Percentiles rank a stretch among this genome's conserved stretches.
phyloP scores from a whole-genome alignment of 2,329 filamentous ascomycete genomes.

The Claviceps quebecensis region DNA sequence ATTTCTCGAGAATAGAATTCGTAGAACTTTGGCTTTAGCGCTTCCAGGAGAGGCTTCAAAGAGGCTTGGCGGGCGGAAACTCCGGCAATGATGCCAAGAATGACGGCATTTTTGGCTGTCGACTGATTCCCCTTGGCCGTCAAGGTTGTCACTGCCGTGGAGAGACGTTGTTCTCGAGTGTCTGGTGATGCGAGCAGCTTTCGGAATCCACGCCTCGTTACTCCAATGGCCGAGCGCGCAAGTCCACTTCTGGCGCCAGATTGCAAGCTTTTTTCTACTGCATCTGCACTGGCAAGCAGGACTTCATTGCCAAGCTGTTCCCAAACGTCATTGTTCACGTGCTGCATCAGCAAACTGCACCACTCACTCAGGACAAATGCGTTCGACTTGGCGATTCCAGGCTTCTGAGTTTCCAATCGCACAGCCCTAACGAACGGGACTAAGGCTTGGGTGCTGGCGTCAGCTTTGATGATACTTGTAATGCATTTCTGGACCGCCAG shows the following conservation, averaged over 20 bases:
- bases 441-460: slow-evolving; percentile 41
- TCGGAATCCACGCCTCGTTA: slow-evolving; percentile 68
- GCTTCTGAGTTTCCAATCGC: slow-evolving; percentile 60
- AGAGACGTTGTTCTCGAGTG: slow-evolving; percentile 44
- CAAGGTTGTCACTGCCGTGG: slow-evolving; percentile 49
- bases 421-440: slow-evolving; percentile 52
- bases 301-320: slow-evolving; percentile 50
- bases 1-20: slow-evolving; percentile 78
- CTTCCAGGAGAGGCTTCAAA: slow-evolving; percentile 46
- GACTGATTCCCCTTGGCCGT: slow-evolving; percentile 52
- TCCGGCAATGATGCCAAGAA: slow-evolving; percentile 77
- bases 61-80: slow-evolving; percentile 61
- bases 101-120: slow-evolving; percentile 55
- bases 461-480: slow-evolving; percentile 45
- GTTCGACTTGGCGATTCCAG: slow-evolving; percentile 61
- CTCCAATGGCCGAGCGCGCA: slow-evolving; percentile 57
- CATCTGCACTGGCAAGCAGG: slow-evolving; percentile 54
- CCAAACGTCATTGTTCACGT: slow-evolving; percentile 50
- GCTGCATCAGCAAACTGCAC: slow-evolving; percentile 67
- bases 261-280: slow-evolving; percentile 64
- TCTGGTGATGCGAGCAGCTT: slow-evolving; percentile 50
- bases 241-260: slow-evolving; percentile 50
- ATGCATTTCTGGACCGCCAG: slow-evolving; percentile 74
- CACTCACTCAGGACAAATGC: slow-evolving; percentile 86
- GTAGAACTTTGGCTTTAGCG: slow-evolving; percentile 57